phyloP scores from a whole-genome alignment of 139 green algal species.

The Raphidocelis subcapitata region DNA sequence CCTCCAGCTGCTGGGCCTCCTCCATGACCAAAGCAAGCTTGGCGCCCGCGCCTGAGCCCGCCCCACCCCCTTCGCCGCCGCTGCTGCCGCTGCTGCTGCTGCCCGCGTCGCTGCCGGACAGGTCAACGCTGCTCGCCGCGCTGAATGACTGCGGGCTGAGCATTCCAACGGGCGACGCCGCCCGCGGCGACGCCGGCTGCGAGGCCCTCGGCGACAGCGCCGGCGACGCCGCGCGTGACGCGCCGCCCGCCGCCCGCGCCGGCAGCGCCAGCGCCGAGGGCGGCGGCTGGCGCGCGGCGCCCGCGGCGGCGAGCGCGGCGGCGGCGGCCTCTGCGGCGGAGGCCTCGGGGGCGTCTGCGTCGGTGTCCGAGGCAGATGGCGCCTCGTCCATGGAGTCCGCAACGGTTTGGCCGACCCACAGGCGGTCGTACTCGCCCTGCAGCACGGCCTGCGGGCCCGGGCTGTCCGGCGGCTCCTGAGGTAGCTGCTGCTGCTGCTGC shows the following conservation, averaged over 20 bases:
- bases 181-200: too few species aligned
- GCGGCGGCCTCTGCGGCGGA: constrained; percentile 7
- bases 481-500: constrained; percentile 1
- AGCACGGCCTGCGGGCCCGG: not conserved
- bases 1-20: not conserved
- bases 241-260: constrained; percentile 1
- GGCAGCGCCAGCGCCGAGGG: not conserved
- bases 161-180: too few species aligned
- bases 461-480: not conserved
- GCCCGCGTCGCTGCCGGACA: not conserved
- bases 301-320: not conserved
- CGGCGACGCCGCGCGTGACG: constrained; percentile 11
- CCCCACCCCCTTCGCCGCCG: not conserved
- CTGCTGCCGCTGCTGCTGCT: constrained; percentile 8
- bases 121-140: too few species aligned
- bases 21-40: too few species aligned
- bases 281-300: not conserved
- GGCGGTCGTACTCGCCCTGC: constrained; percentile 3
- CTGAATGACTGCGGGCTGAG: too few species aligned
- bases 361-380: too few species aligned
- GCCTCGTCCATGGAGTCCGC: constrained; percentile 26
- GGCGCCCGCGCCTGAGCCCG: not conserved
- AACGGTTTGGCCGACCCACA: not conserved
- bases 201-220: too few species aligned
- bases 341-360: not conserved